These are phyloP conservation scores for Streptanthus diversifolius DNA, from an alignment of 345 rosid species.

Conservation along the genomic window DNA sequence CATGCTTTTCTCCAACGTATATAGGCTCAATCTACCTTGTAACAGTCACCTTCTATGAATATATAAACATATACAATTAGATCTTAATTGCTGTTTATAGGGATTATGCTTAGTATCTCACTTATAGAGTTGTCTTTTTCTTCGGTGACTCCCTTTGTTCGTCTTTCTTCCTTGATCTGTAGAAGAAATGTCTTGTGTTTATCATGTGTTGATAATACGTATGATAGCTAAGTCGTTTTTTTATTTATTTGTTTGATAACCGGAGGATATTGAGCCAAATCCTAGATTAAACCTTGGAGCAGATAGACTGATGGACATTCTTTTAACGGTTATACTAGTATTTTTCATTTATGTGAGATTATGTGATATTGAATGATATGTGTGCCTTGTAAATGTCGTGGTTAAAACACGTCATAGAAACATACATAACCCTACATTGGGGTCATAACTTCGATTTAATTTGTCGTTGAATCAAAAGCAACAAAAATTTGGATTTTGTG, in stretches of 20 bases:
- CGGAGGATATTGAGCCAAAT: not conserved
- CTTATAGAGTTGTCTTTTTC: not conserved
- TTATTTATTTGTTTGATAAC: not conserved
- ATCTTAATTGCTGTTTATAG: not conserved
- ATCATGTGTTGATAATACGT: not conserved
- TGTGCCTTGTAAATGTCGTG: not conserved
- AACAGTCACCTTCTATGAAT: not conserved
- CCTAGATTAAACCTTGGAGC: not conserved
- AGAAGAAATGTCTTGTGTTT: not conserved
- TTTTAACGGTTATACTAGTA: not conserved
- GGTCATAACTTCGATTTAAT: not conserved
- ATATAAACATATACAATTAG: not conserved
- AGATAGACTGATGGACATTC: not conserved
- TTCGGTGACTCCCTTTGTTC: not conserved
- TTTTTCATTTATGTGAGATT: not conserved
- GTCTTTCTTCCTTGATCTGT: not conserved
- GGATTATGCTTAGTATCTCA: not conserved
- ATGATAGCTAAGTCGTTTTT: not conserved
- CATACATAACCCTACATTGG: constrained; percentile 30
- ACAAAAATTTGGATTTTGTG: constrained; percentile 17
- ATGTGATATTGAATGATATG: not conserved
- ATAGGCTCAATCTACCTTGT: not conserved
- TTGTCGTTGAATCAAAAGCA: constrained; percentile 20
- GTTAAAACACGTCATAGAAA: constrained; percentile 17
- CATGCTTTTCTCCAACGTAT: not conserved